Conservation (phyloP, 2,329 filamentous ascomycete genomes). For the Trichoderma aggressivum region DNA sequence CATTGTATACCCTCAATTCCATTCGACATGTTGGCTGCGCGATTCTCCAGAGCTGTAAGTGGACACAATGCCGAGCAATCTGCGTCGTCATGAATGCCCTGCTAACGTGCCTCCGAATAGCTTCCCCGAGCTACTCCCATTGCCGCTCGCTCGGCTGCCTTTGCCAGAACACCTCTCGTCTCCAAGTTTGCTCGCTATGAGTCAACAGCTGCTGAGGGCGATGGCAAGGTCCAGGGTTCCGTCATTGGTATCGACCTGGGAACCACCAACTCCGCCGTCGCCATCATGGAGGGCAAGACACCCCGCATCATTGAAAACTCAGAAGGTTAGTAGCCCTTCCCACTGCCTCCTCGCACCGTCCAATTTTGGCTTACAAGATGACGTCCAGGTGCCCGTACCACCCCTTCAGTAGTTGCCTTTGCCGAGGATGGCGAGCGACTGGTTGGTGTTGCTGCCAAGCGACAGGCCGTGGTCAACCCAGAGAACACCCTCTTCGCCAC, state of each 20-base stretch:
- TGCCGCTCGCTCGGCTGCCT: constrained; percentile 63
- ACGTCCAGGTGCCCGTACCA: constrained; percentile 36
- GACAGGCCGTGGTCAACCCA: constrained; percentile 96
- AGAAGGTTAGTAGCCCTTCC: constrained; percentile 60
- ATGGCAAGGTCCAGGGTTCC: constrained; percentile 82
- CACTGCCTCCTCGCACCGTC: background rate
- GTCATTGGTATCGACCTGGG: constrained; percentile 99
- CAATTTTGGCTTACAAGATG: background rate
- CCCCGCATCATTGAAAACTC: constrained; percentile 98
- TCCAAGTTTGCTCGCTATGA: constrained; percentile 76
- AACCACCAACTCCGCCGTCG: constrained; percentile 96
- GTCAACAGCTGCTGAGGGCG: constrained; percentile 53
- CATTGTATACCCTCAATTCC: constrained; percentile 36
- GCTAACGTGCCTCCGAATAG: constrained; percentile 41
- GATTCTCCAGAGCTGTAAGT: constrained; percentile 71
- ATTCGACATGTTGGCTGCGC: constrained; percentile 67
- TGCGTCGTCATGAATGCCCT: constrained; percentile 8
- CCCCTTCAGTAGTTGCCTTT: constrained; percentile 86
- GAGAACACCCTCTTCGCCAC: constrained; percentile 98
- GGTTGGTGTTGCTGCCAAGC: constrained; percentile 96
- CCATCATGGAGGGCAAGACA: constrained; percentile 94
- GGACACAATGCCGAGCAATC: background rate
- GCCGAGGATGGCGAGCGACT: constrained; percentile 92
- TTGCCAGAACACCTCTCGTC: constrained; percentile 66
- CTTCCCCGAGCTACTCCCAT: constrained; percentile 73